A percentile compares a stretch with the other conserved stretches of the same genome.
Evolutionary conservation across 257 asterid species (phyloP).

Genomic region (Fraxinus anomala): DNA sequence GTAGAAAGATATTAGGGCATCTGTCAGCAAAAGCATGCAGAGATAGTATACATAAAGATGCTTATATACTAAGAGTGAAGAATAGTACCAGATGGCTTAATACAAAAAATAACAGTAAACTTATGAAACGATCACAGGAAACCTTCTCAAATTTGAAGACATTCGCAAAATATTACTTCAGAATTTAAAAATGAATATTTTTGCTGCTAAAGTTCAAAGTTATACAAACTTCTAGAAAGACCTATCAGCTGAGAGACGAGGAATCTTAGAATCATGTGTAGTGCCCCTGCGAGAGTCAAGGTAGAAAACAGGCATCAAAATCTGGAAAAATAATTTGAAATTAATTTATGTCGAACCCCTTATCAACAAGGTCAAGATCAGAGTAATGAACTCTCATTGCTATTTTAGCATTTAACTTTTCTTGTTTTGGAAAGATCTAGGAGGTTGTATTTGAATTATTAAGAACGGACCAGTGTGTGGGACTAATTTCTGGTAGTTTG

Average conservation of each 20-base stretch:
- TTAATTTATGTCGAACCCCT: neutral
- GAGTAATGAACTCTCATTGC: neutral
- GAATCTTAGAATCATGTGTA: neutral
- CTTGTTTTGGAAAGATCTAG: neutral
- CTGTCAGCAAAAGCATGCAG: neutral
- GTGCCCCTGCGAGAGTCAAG: neutral
- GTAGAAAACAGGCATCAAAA: neutral
- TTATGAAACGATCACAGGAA: neutral
- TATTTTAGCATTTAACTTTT: neutral
- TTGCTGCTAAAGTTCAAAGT: neutral
- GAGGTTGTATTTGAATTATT: neutral
- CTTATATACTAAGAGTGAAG: neutral
- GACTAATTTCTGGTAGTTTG: no score
- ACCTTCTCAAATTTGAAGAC: neutral
- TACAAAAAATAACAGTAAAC: neutral
- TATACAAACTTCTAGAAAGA: neutral
- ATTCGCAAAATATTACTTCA: neutral
- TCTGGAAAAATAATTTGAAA: neutral
- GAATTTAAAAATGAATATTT: neutral
- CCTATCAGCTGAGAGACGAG: neutral
- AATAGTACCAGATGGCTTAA: neutral
- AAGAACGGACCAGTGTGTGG: no score
- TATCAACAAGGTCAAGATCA: neutral
- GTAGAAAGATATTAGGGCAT: neutral
- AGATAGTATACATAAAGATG: neutral